Evolutionary conservation across 495 filamentous ascomycete species (phyloP), one percentile per base, ranked within the genome.

Genomic region (Annulohypoxylon nitens): DNA sequence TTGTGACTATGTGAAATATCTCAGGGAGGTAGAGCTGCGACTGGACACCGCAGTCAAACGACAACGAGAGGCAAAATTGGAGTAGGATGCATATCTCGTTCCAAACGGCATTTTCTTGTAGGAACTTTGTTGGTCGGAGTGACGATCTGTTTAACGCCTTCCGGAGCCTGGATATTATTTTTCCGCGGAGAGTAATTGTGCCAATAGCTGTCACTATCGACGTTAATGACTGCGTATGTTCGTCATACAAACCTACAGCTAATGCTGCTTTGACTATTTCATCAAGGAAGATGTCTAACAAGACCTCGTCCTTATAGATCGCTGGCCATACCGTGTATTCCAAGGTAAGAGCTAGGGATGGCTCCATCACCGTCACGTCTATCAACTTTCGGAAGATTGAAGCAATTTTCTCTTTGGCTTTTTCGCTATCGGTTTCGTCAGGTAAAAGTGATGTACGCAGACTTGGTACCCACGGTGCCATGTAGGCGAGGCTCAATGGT

Each of bases 81-180:
- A 91, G 81, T 11, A 91, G 78, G 43, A 90, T 85, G 73, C 88
- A 88, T 37, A 91, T 85, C 78, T 91, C 89, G 53, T 81, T 81
- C 89, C 89, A 91, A 14, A 90, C 87, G 2, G 85, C 81, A 68
- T 90, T 90, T 34, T 91, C 89, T 10, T 86, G 85, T 2, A 91
- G 81, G 65, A 86, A 81, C 70, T 86, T 84, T 3, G 88, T 90
- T 45, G 89, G 86, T 26, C 89, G 83, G 65, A 90, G 73, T 12
- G 88, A 89, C n/a, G 87, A 88, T 65, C 87, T 84, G 66, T 89
- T 90, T 57, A 91, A 77, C 23, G 88, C 86, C 79, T 90, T 91
- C 26, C 89, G 82, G 26, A 91, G 82, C 39, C 87, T 81, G 30
- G 87, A 85, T 41, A 91, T 87, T 12, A 91, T 77, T 78, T 85